These are phyloP conservation scores for Xylariaceae sp. DNA, from an alignment of 2,329 filamentous ascomycete genomes.

Conservation along the genomic window DNA sequence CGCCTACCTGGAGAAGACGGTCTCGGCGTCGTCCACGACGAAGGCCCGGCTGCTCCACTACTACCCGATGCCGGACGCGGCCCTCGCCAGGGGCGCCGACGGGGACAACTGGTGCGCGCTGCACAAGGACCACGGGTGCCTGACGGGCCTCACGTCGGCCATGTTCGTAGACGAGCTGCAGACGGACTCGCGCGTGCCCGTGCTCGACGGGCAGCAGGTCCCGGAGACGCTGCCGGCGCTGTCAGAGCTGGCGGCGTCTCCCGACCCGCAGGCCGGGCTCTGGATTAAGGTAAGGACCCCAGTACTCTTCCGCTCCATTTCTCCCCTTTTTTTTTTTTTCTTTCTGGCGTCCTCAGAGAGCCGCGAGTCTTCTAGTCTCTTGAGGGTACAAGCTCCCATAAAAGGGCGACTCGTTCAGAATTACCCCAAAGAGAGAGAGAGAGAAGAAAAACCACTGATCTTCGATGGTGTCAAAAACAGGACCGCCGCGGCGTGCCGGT, in stretches of 20 bases:
- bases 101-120: constrained; percentile 94
- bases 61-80: constrained; percentile 55
- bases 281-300: no score
- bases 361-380: no score
- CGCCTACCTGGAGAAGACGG: constrained; percentile 80
- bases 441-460: no score
- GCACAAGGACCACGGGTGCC: constrained; percentile 83
- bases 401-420: no score
- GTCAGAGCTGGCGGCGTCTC: constrained; percentile 64
- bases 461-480: no score
- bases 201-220: constrained; percentile 25
- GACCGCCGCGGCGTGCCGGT: constrained; percentile 73
- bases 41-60: constrained; percentile 93
- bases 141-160: constrained; percentile 87
- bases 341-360: no score
- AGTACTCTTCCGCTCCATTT: no score
- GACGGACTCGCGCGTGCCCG: constrained; percentile 26
- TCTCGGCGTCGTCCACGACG: constrained; percentile 75
- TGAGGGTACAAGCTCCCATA: no score
- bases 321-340: no score
- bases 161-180: constrained; percentile 84
- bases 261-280: constrained; percentile 79
- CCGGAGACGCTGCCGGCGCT: constrained; percentile 41
- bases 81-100: constrained; percentile 29
- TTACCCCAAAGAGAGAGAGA: no score